Evolutionary conservation across 805 yeast genomes (phyloP).

Genomic region (Cyberlindnera xylosilytica): DNA sequence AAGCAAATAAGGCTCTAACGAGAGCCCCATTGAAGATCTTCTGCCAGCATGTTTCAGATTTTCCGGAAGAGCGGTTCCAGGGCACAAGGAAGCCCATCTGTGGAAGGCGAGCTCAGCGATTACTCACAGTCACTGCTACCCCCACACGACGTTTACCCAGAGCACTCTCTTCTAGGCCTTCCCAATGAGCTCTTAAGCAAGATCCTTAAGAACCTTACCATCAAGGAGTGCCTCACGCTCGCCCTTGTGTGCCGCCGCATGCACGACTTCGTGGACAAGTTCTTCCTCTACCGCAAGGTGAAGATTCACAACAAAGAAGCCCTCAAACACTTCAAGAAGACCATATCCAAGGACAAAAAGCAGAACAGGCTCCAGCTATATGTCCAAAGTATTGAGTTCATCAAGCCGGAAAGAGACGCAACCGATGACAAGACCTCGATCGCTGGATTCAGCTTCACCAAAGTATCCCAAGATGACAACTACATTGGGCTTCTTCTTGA

Average conservation of each 20-base stretch:
- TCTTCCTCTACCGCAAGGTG: conserved; percentile 36
- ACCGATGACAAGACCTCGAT: conserved; percentile 15
- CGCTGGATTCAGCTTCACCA: conserved; percentile 25
- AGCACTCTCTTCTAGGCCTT: conserved; percentile 35
- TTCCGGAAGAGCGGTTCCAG: conserved; percentile 20
- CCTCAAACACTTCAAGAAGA: conserved; percentile 32
- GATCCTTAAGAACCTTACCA: conserved; percentile 30
- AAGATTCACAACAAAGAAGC: conserved; percentile 24
- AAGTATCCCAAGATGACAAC: conserved; percentile 14
- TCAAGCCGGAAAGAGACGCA: conserved; percentile 19
- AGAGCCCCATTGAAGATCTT: background rate
- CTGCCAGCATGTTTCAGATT: conserved; percentile 1
- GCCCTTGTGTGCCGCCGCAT: conserved; percentile 37
- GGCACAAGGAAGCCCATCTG: background rate
- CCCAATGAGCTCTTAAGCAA: conserved; percentile 42
- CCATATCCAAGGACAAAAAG: conserved; percentile 33
- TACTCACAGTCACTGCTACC: background rate
- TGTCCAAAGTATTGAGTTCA: conserved; percentile 20
- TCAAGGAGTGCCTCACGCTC: conserved; percentile 26
- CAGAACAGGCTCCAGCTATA: conserved; percentile 23
- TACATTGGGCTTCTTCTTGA: conserved; percentile 38
- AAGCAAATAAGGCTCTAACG: background rate
- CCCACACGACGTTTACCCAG: conserved; percentile 1
- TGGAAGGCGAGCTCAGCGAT: background rate
- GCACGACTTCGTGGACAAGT: conserved; percentile 34